Evolutionary conservation across 176 grass and related monocot species (phyloP).

Genomic region (Guadua angustifolia): DNA sequence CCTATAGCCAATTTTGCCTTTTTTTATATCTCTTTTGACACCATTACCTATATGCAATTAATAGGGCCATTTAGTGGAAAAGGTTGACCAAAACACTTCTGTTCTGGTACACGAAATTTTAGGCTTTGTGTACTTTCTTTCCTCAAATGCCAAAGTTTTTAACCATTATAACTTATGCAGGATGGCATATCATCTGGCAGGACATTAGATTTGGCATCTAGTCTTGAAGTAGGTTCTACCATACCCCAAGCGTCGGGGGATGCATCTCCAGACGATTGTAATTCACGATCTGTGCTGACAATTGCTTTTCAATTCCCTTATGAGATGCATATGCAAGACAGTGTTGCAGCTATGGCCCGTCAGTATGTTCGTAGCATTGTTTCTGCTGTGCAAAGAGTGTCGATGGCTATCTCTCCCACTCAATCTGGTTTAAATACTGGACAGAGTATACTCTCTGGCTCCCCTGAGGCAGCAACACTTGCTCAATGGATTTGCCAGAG

Average conservation of each 20-base stretch:
- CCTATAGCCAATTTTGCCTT: too few species aligned
- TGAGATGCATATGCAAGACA: constrained; percentile 85
- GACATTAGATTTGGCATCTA: constrained; percentile 91
- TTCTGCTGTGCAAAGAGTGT: constrained; percentile 91
- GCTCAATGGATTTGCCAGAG: constrained; percentile 88
- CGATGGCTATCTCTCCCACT: constrained; percentile 80
- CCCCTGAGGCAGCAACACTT: constrained; percentile 77
- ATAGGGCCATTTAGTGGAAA: neutral
- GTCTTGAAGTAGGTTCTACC: constrained; percentile 73
- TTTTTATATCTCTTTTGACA: neutral
- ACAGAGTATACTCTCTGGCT: constrained; percentile 61
- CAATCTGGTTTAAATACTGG: constrained; percentile 52
- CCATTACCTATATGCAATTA: neutral
- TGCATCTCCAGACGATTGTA: constrained; percentile 56
- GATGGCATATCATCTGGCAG: constrained; percentile 63
- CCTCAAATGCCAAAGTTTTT: constrained; percentile 5
- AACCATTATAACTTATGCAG: constrained; percentile 51
- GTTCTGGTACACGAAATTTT: neutral
- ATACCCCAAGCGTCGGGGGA: constrained; percentile 54
- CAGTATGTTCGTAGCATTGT: constrained; percentile 91
- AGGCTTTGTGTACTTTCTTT: neutral
- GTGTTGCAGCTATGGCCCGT: constrained; percentile 76
- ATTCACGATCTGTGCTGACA: constrained; percentile 81
- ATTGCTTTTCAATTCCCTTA: constrained; percentile 97
- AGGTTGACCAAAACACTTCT: neutral